These are phyloP conservation scores for Fusarium nodosum DNA, from an alignment of 2,329 filamentous ascomycete genomes.

Conservation along the genomic window DNA sequence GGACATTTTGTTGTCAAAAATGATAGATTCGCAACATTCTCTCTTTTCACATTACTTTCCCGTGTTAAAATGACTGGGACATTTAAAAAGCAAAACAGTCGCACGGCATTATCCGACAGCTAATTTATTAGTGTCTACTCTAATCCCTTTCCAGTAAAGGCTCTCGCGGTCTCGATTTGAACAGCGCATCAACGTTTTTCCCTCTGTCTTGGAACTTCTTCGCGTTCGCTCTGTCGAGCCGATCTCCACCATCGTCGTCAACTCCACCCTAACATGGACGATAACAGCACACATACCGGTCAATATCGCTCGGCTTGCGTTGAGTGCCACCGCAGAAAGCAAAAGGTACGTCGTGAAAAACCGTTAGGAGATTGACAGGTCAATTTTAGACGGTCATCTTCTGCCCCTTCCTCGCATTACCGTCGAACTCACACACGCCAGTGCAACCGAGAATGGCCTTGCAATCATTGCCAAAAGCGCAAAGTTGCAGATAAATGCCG, in stretches of 20 bases:
- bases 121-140: not conserved
- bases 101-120: not conserved
- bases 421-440: slow-evolving; percentile 19
- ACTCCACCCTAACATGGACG: slow-evolving; percentile 52
- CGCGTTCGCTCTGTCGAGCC: slow-evolving; percentile 33
- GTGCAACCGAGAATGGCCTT: slow-evolving; percentile 58
- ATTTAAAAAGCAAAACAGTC: slow-evolving; percentile 2
- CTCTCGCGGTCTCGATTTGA: slow-evolving; percentile 1
- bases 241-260: slow-evolving; percentile 44
- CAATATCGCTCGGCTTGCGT: slow-evolving; percentile 57
- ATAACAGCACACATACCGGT: slow-evolving; percentile 59
- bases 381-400: not conserved
- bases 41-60: not conserved
- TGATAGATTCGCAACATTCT: not conserved
- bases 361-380: not conserved
- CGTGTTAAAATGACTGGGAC: not conserved
- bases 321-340: slow-evolving; percentile 59
- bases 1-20: not conserved
- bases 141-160: slow-evolving; percentile 14
- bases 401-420: not conserved
- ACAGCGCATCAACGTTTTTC: slow-evolving; percentile 42
- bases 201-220: slow-evolving; percentile 27
- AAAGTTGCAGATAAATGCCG: slow-evolving; percentile 55
- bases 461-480: slow-evolving; percentile 57
- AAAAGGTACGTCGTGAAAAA: slow-evolving; percentile 51